Conservation (phyloP, 345 rosid genomes). For the Combretum micranthum region DNA sequence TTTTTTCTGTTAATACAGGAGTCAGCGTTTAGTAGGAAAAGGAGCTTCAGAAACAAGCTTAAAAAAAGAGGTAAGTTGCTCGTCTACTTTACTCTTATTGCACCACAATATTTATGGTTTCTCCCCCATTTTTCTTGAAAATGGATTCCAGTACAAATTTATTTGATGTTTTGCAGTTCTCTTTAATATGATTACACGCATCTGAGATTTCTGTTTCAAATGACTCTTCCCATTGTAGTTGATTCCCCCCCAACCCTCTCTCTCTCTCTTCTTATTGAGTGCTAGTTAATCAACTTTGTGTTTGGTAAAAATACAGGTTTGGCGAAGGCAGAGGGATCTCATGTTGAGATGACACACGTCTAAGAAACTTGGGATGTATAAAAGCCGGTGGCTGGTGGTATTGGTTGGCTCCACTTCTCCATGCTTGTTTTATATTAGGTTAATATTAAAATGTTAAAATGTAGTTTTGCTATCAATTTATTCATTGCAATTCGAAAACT, state of each 20-base stretch:
- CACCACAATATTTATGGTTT: no score
- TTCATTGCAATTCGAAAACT: no score
- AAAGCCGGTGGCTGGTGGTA: not conserved
- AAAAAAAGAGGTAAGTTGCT: conserved; percentile 34
- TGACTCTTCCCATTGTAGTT: not conserved
- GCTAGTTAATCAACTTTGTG: not conserved
- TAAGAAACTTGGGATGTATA: not conserved
- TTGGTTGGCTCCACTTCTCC: no score
- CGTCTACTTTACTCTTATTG: not conserved
- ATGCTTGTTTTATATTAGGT: no score
- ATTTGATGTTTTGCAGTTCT: not conserved
- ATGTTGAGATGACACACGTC: conserved; percentile 3
- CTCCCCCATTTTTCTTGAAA: no score
- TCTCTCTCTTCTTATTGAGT: not conserved
- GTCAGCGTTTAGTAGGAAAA: conserved; percentile 66
- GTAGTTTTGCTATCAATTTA: no score
- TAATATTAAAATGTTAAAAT: no score
- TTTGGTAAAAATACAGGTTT: conserved; percentile 9
- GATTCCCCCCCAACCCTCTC: no score
- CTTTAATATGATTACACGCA: not conserved
- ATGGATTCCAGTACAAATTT: no score
- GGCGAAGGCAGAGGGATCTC: conserved; percentile 3
- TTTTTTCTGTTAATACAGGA: conserved; percentile 31
- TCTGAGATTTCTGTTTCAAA: not conserved
- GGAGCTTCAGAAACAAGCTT: conserved; percentile 70